phyloP scores from a whole-genome alignment of 768 basidiomycete genomes.

The Asterophora lycoperdoides region DNA sequence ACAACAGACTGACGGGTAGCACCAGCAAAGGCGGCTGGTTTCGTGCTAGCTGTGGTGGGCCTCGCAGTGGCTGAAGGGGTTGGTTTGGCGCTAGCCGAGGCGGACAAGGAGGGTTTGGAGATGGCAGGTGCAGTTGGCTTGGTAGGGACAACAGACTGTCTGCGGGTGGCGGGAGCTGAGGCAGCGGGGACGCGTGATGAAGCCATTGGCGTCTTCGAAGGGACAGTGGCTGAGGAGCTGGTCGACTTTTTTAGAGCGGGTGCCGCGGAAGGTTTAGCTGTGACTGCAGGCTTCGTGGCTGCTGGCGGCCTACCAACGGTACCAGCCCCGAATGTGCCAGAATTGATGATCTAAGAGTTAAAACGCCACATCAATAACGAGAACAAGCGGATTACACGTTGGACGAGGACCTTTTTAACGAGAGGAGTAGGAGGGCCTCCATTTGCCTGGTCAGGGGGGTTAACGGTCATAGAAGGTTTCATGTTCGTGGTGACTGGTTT shows the following conservation, averaged over 20 bases:
- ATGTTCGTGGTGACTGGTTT: slow-evolving; percentile 29
- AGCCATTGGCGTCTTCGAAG: slow-evolving; percentile 36
- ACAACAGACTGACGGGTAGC: slow-evolving; percentile 45
- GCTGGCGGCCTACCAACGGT: slow-evolving; percentile 38
- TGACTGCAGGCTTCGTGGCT: slow-evolving; percentile 36
- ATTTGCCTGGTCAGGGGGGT: slow-evolving; percentile 42
- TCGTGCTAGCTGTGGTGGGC: slow-evolving; percentile 20
- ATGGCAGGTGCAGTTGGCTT: slow-evolving; percentile 30
- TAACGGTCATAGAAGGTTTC: slow-evolving; percentile 35
- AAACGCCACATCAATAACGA: background rate
- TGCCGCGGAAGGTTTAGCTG: slow-evolving; percentile 18
- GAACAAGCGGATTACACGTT: background rate
- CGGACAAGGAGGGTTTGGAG: slow-evolving; percentile 34
- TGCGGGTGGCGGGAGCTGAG: slow-evolving; percentile 32
- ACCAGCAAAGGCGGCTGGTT: slow-evolving; percentile 30
- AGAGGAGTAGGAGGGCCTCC: slow-evolving; percentile 47
- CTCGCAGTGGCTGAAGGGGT: slow-evolving; percentile 26
- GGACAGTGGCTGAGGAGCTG: slow-evolving; percentile 31
- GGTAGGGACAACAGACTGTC: slow-evolving; percentile 42
- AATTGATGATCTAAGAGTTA: slow-evolving; percentile 51
- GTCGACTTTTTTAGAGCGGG: slow-evolving; percentile 34
- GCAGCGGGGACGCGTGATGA: slow-evolving; percentile 29
- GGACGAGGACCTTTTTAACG: slow-evolving; percentile 59
- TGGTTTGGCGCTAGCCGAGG: slow-evolving; percentile 39
- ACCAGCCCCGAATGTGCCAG: slow-evolving; percentile 63